Conservation (phyloP, 163 green algal species). For the Scenedesmus sp. region DNA sequence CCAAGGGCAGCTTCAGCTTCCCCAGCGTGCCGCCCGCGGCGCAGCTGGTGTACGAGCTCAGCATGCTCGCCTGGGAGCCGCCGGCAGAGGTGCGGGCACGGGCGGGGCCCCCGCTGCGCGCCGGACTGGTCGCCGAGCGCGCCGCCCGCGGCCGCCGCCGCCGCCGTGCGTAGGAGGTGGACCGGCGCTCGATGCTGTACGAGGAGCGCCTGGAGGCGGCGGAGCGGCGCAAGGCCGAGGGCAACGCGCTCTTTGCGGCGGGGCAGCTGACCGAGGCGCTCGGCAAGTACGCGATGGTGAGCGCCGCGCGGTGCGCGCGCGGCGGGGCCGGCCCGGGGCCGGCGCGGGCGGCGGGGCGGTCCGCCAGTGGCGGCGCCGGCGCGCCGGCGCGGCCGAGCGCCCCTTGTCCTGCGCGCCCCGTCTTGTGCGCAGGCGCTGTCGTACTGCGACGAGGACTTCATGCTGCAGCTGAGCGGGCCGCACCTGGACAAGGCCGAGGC, state of each 20-base stretch:
- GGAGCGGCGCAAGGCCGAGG: slow-evolving; percentile 68
- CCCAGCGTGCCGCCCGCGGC: slow-evolving; percentile 76
- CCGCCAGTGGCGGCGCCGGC: too few species aligned
- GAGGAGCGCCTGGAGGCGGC: slow-evolving; percentile 88
- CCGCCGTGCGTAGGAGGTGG: slow-evolving; percentile 38
- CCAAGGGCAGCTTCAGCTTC: slow-evolving; percentile 84
- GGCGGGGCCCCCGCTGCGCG: not conserved
- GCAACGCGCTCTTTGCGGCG: slow-evolving; percentile 74
- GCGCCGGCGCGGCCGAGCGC: too few species aligned
- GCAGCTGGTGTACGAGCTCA: slow-evolving; percentile 77
- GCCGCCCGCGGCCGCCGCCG: not conserved
- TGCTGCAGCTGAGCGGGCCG: slow-evolving; percentile 83
- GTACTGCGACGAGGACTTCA: slow-evolving; percentile 85
- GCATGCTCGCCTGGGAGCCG: slow-evolving; percentile 78
- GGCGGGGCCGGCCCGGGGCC: too few species aligned
- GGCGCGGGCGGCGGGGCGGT: too few species aligned
- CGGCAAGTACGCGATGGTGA: slow-evolving; percentile 72
- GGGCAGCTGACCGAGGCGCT: slow-evolving; percentile 66
- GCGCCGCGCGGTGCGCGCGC: slow-evolving; percentile 7
- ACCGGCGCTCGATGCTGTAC: slow-evolving; percentile 69
- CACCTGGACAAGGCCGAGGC: slow-evolving; percentile 66
- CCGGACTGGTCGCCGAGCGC: not conserved
- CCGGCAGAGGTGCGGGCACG: slow-evolving; percentile 56
- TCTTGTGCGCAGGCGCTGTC: slow-evolving; percentile 64
- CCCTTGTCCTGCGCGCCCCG: not conserved